phyloP scores from a whole-genome alignment of 352 stramenopile species.

The Phytopythium chamaehyphon region DNA sequence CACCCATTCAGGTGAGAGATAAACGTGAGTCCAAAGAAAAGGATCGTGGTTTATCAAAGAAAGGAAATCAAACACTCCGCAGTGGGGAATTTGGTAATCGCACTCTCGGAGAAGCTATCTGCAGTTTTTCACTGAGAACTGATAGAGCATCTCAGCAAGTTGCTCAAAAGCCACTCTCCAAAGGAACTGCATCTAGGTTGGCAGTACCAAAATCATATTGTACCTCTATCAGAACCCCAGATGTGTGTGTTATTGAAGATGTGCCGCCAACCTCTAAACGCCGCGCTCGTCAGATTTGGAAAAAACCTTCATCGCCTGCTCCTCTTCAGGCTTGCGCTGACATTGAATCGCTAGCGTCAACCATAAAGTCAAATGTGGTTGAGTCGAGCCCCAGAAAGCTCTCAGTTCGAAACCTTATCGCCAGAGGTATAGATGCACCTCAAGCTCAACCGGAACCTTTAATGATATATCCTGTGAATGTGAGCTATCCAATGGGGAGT shows the following conservation, averaged over 20 bases:
- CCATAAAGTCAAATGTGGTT: neutral
- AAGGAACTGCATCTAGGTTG: too few relatives aligned
- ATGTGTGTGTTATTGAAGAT: too few relatives aligned
- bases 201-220: too few relatives aligned
- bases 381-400: neutral
- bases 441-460: neutral
- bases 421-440: neutral
- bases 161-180: neutral
- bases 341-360: neutral
- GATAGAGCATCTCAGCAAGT: too few relatives aligned
- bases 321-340: too few relatives aligned
- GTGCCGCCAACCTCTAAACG: too few relatives aligned
- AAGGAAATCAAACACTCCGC: constrained; percentile 14
- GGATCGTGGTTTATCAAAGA: neutral
- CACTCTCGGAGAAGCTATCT: constrained; percentile 54
- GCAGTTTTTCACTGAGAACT: constrained; percentile 31
- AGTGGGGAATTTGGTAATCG: constrained; percentile 67
- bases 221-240: too few relatives aligned
- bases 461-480: neutral
- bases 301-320: too few relatives aligned
- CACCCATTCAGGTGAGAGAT: too few relatives aligned
- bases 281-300: too few relatives aligned
- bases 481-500: neutral
- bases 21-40: too few relatives aligned
- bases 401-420: neutral